Evolutionary conservation across 805 yeast genomes (phyloP).

Genomic region (Ogataea ramenticola): DNA sequence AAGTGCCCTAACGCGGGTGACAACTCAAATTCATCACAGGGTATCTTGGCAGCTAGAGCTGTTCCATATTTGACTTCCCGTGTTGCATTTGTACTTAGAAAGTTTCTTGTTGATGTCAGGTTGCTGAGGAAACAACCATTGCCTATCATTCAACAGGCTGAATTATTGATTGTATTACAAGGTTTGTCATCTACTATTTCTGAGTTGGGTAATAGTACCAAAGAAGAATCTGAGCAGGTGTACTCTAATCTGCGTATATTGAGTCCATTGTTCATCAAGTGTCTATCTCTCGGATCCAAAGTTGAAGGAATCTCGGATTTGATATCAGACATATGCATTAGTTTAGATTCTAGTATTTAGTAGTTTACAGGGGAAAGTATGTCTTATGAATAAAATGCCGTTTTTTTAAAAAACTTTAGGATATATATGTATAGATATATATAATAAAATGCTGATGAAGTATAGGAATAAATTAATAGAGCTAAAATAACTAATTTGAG

Average conservation of each 20-base stretch:
- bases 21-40: background rate
- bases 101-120: conserved; percentile 56
- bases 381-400: no score
- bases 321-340: conserved; percentile 11
- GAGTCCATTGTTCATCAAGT: conserved; percentile 17
- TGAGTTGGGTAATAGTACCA: conserved; percentile 1
- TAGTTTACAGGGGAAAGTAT: no score
- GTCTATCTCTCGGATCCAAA: conserved; percentile 11
- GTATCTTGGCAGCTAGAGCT: conserved; percentile 19
- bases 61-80: conserved; percentile 50
- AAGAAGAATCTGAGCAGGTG: conserved; percentile 1
- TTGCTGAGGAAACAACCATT: conserved; percentile 58
- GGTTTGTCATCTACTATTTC: conserved; percentile 28
- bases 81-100: conserved; percentile 51
- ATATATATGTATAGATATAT: no score
- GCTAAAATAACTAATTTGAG: no score
- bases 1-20: background rate
- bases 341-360: conserved; percentile 2
- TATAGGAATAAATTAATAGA: no score
- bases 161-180: conserved; percentile 39
- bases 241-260: conserved; percentile 8
- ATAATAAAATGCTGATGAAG: no score
- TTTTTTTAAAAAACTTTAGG: no score
- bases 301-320: conserved; percentile 11
- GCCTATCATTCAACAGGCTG: conserved; percentile 57